These are phyloP conservation scores for Lentinula edodes DNA, from an alignment of 768 basidiomycete genomes.

Conservation along the genomic window DNA sequence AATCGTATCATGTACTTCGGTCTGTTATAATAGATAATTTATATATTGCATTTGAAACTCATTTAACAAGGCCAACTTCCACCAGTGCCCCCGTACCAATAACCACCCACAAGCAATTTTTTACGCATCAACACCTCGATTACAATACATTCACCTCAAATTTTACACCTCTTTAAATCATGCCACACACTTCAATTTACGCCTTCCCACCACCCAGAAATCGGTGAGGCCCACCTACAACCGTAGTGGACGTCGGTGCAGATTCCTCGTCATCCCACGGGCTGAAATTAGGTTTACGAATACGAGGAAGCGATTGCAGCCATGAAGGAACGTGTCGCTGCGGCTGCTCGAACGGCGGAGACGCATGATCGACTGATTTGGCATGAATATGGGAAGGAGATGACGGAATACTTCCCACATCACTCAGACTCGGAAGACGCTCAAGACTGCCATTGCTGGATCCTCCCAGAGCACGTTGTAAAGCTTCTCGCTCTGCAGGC, in stretches of 20 bases:
- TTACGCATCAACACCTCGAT: background rate
- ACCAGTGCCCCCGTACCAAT: background rate
- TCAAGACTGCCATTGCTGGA: slow-evolving; percentile 69
- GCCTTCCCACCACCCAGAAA: background rate
- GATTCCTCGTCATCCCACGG: slow-evolving; percentile 78
- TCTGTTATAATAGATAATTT: background rate
- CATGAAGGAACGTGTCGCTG: slow-evolving; percentile 49
- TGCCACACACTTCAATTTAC: background rate
- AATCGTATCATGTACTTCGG: background rate
- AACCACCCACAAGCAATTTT: background rate
- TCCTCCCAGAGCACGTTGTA: slow-evolving; percentile 73
- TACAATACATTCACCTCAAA: background rate
- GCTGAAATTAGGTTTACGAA: slow-evolving; percentile 70
- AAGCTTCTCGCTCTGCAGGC: slow-evolving; percentile 79
- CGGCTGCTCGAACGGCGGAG: slow-evolving; percentile 5
- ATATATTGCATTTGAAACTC: background rate
- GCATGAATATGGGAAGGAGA: slow-evolving; percentile 54
- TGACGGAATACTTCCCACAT: slow-evolving; percentile 68
- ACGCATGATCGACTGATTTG: slow-evolving; percentile 16
- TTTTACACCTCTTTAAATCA: background rate
- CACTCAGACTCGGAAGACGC: slow-evolving; percentile 71
- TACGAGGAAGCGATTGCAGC: slow-evolving; percentile 61
- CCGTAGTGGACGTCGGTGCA: background rate
- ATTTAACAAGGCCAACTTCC: background rate
- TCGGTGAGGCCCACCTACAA: background rate